Percentiles rank a stretch among this genome's conserved stretches.
These are phyloP conservation scores for Russula virescens DNA, from an alignment of 768 basidiomycete species.

Conservation along the genomic window DNA sequence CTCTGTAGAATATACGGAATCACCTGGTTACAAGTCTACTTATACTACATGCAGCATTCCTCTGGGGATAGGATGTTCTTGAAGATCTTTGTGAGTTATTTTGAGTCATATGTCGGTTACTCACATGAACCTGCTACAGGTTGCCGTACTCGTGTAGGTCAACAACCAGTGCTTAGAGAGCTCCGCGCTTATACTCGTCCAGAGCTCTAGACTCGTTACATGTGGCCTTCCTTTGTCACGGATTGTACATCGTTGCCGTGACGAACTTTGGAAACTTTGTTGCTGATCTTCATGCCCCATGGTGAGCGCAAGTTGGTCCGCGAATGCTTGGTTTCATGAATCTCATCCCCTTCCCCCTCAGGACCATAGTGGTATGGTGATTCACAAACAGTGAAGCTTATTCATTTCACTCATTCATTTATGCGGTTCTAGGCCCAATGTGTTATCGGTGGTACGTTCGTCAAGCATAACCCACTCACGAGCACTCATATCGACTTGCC, in stretches of 20 bases:
- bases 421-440: not conserved
- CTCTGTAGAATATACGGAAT: constrained; percentile 10
- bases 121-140: constrained; percentile 1
- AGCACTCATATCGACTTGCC: not conserved
- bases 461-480: not conserved
- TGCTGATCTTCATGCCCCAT: constrained; percentile 17
- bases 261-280: constrained; percentile 12
- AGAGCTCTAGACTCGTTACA: constrained; percentile 8
- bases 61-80: constrained; percentile 1
- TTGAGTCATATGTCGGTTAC: not conserved
- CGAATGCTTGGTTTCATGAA: too few species aligned
- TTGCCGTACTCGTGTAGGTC: constrained; percentile 9
- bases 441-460: constrained; percentile 3
- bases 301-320: not conserved
- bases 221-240: constrained; percentile 7
- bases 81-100: constrained; percentile 12
- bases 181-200: not conserved
- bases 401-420: not conserved
- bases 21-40: constrained; percentile 15
- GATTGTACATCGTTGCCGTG: constrained; percentile 4
- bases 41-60: constrained; percentile 15
- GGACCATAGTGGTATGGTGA: constrained; percentile 13
- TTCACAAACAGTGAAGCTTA: not conserved
- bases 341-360: not conserved
- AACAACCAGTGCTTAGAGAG: not conserved